Percentiles rank a stretch among this genome's conserved stretches.
Conservation (phyloP, 345 rosid species). For the Eucalyptus virginea region DNA sequence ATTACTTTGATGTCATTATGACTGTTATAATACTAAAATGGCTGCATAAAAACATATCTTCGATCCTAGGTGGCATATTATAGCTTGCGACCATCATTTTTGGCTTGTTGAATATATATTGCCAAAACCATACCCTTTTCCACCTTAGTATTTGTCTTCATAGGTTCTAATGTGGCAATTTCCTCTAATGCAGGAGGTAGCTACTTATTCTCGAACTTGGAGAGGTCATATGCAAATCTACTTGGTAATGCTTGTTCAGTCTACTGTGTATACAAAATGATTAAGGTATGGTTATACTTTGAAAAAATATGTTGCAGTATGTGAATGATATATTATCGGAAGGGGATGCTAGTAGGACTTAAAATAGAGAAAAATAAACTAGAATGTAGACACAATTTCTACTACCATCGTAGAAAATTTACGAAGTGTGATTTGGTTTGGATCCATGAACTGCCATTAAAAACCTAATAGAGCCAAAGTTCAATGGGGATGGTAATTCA, state of each 20-base stretch:
- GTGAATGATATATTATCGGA: neutral
- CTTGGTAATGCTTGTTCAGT: constrained; percentile 93
- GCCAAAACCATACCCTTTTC: neutral
- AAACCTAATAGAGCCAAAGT: no score
- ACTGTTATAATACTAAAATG: neutral
- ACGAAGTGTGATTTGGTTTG: no score
- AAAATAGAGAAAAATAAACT: neutral
- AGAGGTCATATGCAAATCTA: constrained; percentile 88
- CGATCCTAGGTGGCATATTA: neutral
- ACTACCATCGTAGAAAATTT: neutral
- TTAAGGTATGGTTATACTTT: constrained; percentile 45
- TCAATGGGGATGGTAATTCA: no score
- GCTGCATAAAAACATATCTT: neutral
- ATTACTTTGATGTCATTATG: neutral
- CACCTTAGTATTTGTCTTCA: neutral
- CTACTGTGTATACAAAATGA: constrained; percentile 94
- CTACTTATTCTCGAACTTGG: constrained; percentile 91
- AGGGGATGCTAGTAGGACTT: neutral
- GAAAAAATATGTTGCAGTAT: neutral
- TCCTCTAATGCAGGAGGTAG: constrained; percentile 55
- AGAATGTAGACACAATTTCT: neutral
- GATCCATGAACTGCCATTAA: no score
- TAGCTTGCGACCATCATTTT: neutral
- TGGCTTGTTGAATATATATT: neutral
- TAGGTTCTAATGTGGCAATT: neutral